These are phyloP conservation scores for Firmiana major DNA, from an alignment of 345 rosid species.

Conservation along the genomic window DNA sequence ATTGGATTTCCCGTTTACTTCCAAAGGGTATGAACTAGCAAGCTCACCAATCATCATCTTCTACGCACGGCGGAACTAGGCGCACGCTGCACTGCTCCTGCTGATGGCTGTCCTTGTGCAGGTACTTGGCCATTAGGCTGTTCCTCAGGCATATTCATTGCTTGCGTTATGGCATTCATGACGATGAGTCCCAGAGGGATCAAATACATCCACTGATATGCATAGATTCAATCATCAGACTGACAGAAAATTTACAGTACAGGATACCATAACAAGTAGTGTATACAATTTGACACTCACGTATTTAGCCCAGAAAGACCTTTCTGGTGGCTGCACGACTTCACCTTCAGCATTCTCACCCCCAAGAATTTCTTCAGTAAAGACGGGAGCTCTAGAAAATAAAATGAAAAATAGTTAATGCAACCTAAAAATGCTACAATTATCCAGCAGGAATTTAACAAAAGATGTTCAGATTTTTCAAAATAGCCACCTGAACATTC, in stretches of 20 bases:
- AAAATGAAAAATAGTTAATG: not conserved
- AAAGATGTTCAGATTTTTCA: not conserved
- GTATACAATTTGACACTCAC: slow-evolving; percentile 38
- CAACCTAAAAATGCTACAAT: not conserved
- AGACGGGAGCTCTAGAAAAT: slow-evolving; percentile 62
- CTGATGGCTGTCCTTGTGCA: slow-evolving; percentile 44
- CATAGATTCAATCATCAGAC: slow-evolving; percentile 7
- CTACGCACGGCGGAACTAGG: slow-evolving; percentile 47
- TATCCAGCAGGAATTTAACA: not conserved
- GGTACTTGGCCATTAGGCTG: slow-evolving; percentile 52
- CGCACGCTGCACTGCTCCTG: slow-evolving; percentile 37
- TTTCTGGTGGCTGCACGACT: slow-evolving; percentile 64
- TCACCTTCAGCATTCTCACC: slow-evolving; percentile 68
- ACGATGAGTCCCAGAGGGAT: slow-evolving; percentile 89
- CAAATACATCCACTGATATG: slow-evolving; percentile 91
- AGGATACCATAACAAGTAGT: not conserved
- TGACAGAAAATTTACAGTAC: not conserved
- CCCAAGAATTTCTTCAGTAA: slow-evolving; percentile 55
- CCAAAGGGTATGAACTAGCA: not conserved
- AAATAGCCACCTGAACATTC: not conserved
- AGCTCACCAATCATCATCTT: slow-evolving; percentile 37
- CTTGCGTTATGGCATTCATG: slow-evolving; percentile 91
- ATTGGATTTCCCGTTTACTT: not conserved
- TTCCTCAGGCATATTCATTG: slow-evolving; percentile 80
- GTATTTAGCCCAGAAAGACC: slow-evolving; percentile 93